Evolutionary conservation across 352 stramenopile species (phyloP).

Genomic region (Phytopythium mirpurense): DNA sequence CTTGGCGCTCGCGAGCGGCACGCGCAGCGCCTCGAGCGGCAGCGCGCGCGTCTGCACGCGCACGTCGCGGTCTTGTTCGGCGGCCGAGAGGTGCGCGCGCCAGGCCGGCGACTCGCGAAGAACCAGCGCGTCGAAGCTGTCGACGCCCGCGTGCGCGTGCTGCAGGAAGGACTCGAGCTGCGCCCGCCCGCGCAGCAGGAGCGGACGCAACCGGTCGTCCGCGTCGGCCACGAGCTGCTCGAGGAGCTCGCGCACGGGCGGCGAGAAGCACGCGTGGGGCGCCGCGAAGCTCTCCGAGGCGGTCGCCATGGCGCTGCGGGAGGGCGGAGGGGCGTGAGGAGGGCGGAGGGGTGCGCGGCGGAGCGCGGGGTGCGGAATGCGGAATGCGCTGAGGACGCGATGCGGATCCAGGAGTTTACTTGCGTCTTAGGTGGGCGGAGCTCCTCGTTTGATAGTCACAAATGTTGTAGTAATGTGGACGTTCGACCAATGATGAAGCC

Average conservation of each 20-base stretch:
- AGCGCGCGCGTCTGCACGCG: constrained; percentile 34
- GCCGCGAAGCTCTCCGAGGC: constrained; percentile 29
- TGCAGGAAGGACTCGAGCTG: constrained; percentile 55
- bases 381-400: no score
- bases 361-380: no score
- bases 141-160: constrained; percentile 20
- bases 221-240: constrained; percentile 13
- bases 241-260: constrained; percentile 25
- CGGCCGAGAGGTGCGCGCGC: constrained; percentile 35
- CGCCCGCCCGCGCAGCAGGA: constrained; percentile 39
- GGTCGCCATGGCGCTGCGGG: not conserved
- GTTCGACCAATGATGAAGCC: no score
- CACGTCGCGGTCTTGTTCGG: constrained; percentile 25
- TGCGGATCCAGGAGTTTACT: no score
- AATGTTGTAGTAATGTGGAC: no score
- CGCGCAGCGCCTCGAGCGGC: constrained; percentile 25
- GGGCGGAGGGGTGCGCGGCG: not conserved
- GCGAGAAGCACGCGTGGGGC: constrained; percentile 29
- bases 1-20: constrained; percentile 25
- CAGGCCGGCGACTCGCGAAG: constrained; percentile 33
- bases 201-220: constrained; percentile 18
- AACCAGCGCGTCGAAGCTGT: constrained; percentile 30
- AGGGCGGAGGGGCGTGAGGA: not conserved
- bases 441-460: no score
- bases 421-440: no score